Conservation (phyloP, 2,329 filamentous ascomycete species). For the Triangularia setosa region DNA sequence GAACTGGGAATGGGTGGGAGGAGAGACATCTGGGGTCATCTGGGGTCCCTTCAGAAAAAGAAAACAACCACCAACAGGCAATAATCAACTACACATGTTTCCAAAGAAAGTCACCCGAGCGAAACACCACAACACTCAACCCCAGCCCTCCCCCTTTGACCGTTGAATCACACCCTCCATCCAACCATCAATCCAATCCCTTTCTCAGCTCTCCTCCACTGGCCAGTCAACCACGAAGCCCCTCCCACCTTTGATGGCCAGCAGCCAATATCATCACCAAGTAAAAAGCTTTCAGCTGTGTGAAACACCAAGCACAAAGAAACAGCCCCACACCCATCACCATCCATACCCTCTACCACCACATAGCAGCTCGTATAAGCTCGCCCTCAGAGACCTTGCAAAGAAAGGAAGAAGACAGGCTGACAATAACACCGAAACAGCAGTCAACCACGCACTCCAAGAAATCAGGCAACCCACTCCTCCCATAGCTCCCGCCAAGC, state of each 20-base stretch:
- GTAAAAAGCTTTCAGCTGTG: not conserved
- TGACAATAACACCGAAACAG: not conserved
- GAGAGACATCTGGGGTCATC: slow-evolving; percentile 1
- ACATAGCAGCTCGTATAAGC: not conserved
- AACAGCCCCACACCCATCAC: not conserved
- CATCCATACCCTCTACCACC: not conserved
- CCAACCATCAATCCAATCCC: not conserved
- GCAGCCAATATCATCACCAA: no score
- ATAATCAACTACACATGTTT: no score
- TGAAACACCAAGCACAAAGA: not conserved
- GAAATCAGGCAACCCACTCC: not conserved
- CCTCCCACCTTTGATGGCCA: no score
- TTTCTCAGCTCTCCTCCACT: not conserved
- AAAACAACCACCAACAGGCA: not conserved
- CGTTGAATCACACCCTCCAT: not conserved
- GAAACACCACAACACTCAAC: not conserved
- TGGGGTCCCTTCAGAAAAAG: not conserved
- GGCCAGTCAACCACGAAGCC: no score
- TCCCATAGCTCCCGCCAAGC: not conserved
- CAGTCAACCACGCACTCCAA: not conserved
- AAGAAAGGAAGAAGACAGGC: not conserved
- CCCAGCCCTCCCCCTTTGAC: not conserved
- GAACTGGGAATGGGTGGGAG: not conserved
- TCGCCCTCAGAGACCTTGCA: not conserved
- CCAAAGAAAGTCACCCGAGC: not conserved